A percentile compares a stretch with the other conserved stretches of the same genome.
Conservation (phyloP, 805 yeast genomes). For the Kuraishia capsulata region DNA sequence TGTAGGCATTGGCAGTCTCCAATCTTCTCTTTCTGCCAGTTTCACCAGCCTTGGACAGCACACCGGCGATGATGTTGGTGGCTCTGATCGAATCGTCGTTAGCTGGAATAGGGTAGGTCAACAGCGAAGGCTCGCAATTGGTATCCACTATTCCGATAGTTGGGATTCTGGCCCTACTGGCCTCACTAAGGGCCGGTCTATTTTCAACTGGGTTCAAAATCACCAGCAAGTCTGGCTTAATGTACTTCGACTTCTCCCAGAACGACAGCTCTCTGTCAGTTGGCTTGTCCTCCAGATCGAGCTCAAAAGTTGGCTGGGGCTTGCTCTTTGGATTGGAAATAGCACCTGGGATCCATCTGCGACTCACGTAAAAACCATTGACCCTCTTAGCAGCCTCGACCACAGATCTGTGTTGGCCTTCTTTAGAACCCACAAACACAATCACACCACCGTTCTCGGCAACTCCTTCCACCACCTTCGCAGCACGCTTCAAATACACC, state of each 20-base stretch:
- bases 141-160: constrained; percentile 93
- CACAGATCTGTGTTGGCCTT: constrained; percentile 67
- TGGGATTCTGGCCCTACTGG: constrained; percentile 75
- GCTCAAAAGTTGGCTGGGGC: constrained; percentile 59
- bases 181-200: constrained; percentile 72
- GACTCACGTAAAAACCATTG: constrained; percentile 72
- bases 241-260: constrained; percentile 39
- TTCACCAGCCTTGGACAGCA: constrained; percentile 78
- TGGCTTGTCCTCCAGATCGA: constrained; percentile 63
- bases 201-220: constrained; percentile 84
- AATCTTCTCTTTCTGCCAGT: constrained; percentile 59
- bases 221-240: constrained; percentile 86
- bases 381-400: constrained; percentile 72
- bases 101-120: constrained; percentile 93
- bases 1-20: constrained; percentile 23
- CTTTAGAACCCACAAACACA: constrained; percentile 75
- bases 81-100: constrained; percentile 88
- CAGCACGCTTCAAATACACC: constrained; percentile 66
- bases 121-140: constrained; percentile 80
- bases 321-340: constrained; percentile 62
- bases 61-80: constrained; percentile 70
- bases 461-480: constrained; percentile 76
- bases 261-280: constrained; percentile 50
- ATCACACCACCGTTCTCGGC: constrained; percentile 76
- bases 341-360: constrained; percentile 93